Base-by-base conservation (phyloP, 805 yeast species). In the Saturnispora ahearnii region DNA sequence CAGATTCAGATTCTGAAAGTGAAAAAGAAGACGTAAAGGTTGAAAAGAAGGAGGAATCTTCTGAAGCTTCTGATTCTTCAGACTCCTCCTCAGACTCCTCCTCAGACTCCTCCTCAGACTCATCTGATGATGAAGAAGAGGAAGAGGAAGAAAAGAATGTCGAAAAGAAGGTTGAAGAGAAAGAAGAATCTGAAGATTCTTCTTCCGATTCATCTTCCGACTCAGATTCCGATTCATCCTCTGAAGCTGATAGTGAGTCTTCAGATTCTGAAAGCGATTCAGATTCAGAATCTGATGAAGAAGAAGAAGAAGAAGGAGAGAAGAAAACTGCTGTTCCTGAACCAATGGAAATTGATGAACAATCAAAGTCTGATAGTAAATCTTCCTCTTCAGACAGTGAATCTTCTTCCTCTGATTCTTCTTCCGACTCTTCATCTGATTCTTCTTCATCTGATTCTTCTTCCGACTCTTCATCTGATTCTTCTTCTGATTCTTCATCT, bases 211-310 rank as follows among this genome's bases (percentile, higher is more conserved):
- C 57, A 10, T 46, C 51, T 11, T 54, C 58, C n/a, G 57, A 50
- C 40, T 53, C 55, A 44, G 54, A 46, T 10, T 62, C 52, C 15
- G 54, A 60, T 48, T 53, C 57, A 40, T 56, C 53, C 43, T 51
- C 53, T 6, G 62, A 54, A 41, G 51, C 53, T 4, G 62, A 54
- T 33, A 52, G 57, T 42, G 47, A 24, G 41, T 33, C 52, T 18
- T 41, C 48, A 12, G 37, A 24, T 13, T 46, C 52, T 11, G 52
- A 52, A 12, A 33, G 54, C 11, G 56, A 49, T 40, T 55, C 51
- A 3, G 51, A 42, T 26, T 54, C 56, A 3, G 57, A 53, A 18
- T 53, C 59, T 38, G 58, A 50, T 18, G 15, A 36, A 9, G 24
- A 36, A 15, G 24, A 36, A 8, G 18, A 44, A 13, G 44, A 45